Evolutionary conservation across 2,329 filamentous ascomycete species (phyloP), one percentile per base, ranked within the genome.

Genomic region (Dryadomyces sulphureus): DNA sequence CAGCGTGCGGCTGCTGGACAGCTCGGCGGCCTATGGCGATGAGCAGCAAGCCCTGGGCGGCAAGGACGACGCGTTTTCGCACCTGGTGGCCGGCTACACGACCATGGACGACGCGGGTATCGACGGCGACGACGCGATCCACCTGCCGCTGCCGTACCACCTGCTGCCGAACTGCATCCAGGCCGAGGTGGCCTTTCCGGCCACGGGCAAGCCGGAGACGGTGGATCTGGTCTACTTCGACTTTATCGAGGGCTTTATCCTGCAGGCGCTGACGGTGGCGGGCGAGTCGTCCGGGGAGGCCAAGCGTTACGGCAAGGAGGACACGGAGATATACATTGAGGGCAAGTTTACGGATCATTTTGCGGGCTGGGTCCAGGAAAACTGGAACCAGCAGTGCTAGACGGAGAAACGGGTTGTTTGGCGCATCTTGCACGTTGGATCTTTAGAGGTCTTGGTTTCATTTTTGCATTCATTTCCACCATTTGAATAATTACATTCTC

Each of bases 211-310:
- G 32, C 84, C 86, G 0, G 75, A 83, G 45, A 80, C 64, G 1
- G 87, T 98, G 1, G 90, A 96, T 60, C 60, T 98, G 7, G 79
- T 95, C 14, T 98, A 93, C 58, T 76, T 94, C 48, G 88, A 94
- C 59, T 98, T 95, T 60, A 79, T 96, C 32, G 75, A 92, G 62
- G 79, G 79, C 9, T 93, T 84, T 74, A 67, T 96, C 35, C 62
- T 94, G 17, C 65, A 82, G 11, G 88, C 87, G 3, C 66, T 94
- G 34, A n/a, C 30, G 19, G 38, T 45, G 11, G 49, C 48, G 2
- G 39, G 27, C 20, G 12, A 25, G 21, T 24, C 17, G 9, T 32
- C 17, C 17, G 38, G n/a, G 3, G 32, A 25, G 9, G 17, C 22
- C 41, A 41, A 40, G 45, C 47, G 69, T n/a, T 79, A 72, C 47